A percentile compares a stretch with the other conserved stretches of the same genome.
phyloP scores from a whole-genome alignment of 257 asterid species.

The Solanum dulcamara region DNA sequence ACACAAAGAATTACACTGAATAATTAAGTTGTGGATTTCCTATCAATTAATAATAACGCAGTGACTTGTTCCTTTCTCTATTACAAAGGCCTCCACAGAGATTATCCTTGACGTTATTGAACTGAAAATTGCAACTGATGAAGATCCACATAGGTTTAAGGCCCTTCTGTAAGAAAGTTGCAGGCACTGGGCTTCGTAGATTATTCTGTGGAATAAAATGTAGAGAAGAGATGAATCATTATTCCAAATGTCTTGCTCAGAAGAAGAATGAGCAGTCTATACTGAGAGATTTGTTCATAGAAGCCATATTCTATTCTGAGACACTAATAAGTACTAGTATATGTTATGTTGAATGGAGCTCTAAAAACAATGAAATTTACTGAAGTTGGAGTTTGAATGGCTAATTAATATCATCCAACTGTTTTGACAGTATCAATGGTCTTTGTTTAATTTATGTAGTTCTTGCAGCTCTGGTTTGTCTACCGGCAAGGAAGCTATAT shows the following conservation, averaged over 20 bases:
- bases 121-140: not conserved
- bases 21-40: not conserved
- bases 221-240: not conserved
- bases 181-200: not conserved
- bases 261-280: not conserved
- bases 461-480: slow-evolving; percentile 58
- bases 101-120: not conserved
- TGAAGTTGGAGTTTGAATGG: not conserved
- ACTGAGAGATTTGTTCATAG: not conserved
- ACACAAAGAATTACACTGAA: not conserved
- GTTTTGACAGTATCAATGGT: not conserved
- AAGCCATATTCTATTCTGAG: not conserved
- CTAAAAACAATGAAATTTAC: not conserved
- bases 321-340: not conserved
- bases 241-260: not conserved
- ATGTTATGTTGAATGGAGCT: not conserved
- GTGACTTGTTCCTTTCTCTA: not conserved
- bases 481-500: slow-evolving; percentile 53
- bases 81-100: not conserved
- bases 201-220: not conserved
- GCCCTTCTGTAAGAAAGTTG: not conserved
- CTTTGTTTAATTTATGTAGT: slow-evolving; percentile 24
- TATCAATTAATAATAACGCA: not conserved
- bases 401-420: not conserved
- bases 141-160: not conserved